Conservation (phyloP, 495 filamentous ascomycete species). For the Neurospora sp. region DNA sequence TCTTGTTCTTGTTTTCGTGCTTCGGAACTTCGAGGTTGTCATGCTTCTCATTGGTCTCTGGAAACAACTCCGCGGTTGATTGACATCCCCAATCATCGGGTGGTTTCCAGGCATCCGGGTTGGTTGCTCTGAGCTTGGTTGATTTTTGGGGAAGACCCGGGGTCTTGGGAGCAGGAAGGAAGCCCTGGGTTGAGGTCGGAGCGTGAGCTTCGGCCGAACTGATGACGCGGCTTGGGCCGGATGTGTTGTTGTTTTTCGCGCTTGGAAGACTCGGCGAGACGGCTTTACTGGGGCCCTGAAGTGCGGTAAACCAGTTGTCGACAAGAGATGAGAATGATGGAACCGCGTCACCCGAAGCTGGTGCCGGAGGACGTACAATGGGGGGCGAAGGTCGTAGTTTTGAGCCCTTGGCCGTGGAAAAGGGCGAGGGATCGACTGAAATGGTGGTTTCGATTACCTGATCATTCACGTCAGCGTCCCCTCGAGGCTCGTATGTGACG, state of each 20-base stretch:
- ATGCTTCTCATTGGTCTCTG: not conserved
- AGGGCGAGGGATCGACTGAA: slow-evolving; percentile 16
- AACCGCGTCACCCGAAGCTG: not conserved
- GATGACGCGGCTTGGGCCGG: not conserved
- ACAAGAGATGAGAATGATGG: slow-evolving; percentile 7
- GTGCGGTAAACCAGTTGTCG: slow-evolving; percentile 7
- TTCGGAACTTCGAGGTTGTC: not conserved
- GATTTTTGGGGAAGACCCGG: not conserved
- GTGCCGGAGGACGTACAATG: slow-evolving; percentile 10
- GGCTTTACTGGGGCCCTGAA: slow-evolving; percentile 2
- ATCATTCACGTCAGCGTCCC: slow-evolving; percentile 19
- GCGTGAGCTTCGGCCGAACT: not conserved
- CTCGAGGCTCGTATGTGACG: slow-evolving; percentile 19
- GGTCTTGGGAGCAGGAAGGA: not conserved
- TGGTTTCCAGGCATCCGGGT: slow-evolving; percentile 31
- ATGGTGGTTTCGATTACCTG: slow-evolving; percentile 27
- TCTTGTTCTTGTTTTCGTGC: not conserved
- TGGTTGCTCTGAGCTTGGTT: slow-evolving; percentile 10
- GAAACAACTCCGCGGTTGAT: not conserved
- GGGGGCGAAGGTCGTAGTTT: slow-evolving; percentile 9
- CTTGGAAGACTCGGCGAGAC: not conserved
- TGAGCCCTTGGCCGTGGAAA: slow-evolving; percentile 4
- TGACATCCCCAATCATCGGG: slow-evolving; percentile 11
- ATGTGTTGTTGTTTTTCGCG: not conserved
- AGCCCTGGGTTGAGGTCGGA: not conserved